A percentile compares a stretch with the other conserved stretches of the same genome.
Evolutionary conservation across 805 yeast species (phyloP).

Genomic region (Kuraishia hungarica): DNA sequence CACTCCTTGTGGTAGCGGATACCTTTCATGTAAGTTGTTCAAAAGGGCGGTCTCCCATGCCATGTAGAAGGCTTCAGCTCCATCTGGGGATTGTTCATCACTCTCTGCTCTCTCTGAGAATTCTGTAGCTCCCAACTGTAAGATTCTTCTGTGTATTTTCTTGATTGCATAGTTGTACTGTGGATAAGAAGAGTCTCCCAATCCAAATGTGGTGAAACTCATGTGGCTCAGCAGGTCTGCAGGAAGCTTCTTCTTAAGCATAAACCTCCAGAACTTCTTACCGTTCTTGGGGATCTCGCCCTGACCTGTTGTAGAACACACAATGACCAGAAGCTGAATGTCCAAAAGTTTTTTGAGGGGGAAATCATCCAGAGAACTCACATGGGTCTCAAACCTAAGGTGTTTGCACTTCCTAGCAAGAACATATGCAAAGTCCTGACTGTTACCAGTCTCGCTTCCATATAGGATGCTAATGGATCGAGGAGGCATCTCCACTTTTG

Average conservation of each 20-base stretch:
- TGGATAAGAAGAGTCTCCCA: constrained; percentile 92
- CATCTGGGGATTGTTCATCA: constrained; percentile 76
- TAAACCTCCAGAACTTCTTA: constrained; percentile 61
- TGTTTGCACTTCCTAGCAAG: constrained; percentile 49
- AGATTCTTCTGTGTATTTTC: constrained; percentile 68
- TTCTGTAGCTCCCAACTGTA: constrained; percentile 77
- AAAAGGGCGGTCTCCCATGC: constrained; percentile 60
- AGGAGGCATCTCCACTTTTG: background rate
- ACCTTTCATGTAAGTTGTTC: constrained; percentile 20
- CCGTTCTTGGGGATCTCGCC: constrained; percentile 86
- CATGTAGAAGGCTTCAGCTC: constrained; percentile 64
- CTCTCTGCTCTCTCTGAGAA: constrained; percentile 74
- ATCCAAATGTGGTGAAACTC: constrained; percentile 67
- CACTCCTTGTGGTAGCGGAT: constrained; percentile 24
- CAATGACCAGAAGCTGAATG: constrained; percentile 37
- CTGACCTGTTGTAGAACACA: constrained; percentile 92
- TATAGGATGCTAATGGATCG: constrained; percentile 50
- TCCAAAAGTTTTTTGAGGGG: constrained; percentile 45
- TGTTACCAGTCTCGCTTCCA: constrained; percentile 91
- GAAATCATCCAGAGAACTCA: constrained; percentile 52
- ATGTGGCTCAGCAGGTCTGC: constrained; percentile 51
- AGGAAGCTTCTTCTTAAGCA: constrained; percentile 60
- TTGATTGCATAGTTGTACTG: constrained; percentile 82
- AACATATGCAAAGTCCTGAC: constrained; percentile 74
- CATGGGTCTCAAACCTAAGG: constrained; percentile 36